Evolutionary conservation across 495 filamentous ascomycete species (phyloP).

Genomic region (Trichoderma virens): DNA sequence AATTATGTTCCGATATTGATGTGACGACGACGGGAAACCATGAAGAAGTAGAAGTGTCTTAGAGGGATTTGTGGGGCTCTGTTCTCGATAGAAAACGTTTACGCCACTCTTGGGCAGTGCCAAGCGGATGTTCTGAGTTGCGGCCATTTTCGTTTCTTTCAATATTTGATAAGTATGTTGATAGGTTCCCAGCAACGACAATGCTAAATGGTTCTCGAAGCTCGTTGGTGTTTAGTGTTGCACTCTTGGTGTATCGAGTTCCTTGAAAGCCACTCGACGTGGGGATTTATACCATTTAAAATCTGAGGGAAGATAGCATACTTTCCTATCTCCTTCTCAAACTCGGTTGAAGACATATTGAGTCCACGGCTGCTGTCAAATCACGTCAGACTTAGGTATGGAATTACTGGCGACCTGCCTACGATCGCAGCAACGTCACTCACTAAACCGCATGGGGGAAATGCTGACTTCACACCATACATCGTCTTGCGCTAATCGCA

Average conservation of each 20-base stretch:
- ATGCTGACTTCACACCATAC: background rate
- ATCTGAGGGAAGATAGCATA: background rate
- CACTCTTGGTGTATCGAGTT: background rate
- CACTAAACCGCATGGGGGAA: background rate
- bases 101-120: slow-evolving; percentile 21
- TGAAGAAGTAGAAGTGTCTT: slow-evolving; percentile 51
- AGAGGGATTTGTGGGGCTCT: slow-evolving; percentile 34
- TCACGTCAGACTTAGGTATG: too few species aligned
- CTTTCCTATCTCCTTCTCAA: background rate
- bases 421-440: background rate
- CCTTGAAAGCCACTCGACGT: background rate
- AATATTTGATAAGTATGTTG: background rate
- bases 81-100: slow-evolving; percentile 51
- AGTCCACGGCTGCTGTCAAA: too few species aligned
- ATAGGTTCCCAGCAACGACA: too few species aligned
- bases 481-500: background rate
- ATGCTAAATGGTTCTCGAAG: too few species aligned
- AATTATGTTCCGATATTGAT: slow-evolving; percentile 55
- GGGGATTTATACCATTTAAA: background rate
- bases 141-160: background rate
- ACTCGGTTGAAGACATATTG: too few species aligned
- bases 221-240: background rate
- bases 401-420: background rate
- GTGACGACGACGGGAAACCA: slow-evolving; percentile 55
- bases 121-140: background rate